Base-by-base conservation (phyloP, 129 eudicot genomes). In the Centaurea solstitialis region DNA sequence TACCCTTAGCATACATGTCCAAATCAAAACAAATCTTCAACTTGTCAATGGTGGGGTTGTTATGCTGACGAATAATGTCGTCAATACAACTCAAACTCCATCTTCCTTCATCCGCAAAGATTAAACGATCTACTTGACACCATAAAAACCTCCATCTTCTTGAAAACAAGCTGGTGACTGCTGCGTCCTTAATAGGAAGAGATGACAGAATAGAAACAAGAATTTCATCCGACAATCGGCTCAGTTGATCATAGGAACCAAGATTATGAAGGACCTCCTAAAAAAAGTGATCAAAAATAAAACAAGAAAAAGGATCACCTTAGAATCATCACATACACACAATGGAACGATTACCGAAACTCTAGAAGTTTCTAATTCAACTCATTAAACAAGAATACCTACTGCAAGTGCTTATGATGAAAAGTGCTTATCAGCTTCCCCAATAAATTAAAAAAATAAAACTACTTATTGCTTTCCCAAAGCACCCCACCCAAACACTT, bases 181-280 rank as follows among this genome's bases (percentile, higher is more conserved):
- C 81, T 7, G 91, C 91, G 28, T 88, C 91, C 70, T 80, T 85
- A 5, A 87, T 72, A 6, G 81, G 3, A 26, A 26, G 30, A 26
- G 1, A 26, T 26, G 88, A 87, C 35, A 87, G 9, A 17, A 87
- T 81, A 2, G 72, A 43, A 37, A 85, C 78, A 75, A 85, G 85
- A 75, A 88, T 76, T 13, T 85, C 89, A 79, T 88, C 83, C 4
- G 89, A 80, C 67, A 83, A 72, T 41, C n/a, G 24, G 68, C 90
- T 87, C 40, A 87, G 77, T 13, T 5, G 37, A 69, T 80, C 90
- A 47, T 76, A 28, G 1, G 66, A 64, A 33, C 23, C 61, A 50
- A 15, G 61, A 50, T 50, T 4, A 50, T 50, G 50, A 74, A 72
- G 53, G 4, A 7, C 79, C 7, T 26, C 87, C 87, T 83, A 17